phyloP scores from a whole-genome alignment of 108 stramenopile species.

The Cyclostephanos invisitatus region DNA sequence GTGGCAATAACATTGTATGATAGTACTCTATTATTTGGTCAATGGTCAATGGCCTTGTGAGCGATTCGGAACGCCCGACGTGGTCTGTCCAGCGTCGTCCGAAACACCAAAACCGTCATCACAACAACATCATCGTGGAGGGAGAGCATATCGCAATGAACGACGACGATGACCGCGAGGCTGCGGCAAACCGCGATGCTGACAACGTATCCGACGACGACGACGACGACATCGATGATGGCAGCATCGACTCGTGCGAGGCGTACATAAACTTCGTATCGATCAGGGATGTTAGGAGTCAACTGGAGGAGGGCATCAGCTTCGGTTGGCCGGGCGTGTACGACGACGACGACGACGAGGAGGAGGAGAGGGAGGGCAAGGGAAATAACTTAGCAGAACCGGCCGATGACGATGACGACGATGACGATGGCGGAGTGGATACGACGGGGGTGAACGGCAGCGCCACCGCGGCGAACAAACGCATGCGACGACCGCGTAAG shows the following conservation, averaged over 20 bases:
- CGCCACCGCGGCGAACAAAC: background rate
- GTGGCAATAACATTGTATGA: no score
- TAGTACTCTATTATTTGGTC: no score
- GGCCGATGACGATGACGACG: no score
- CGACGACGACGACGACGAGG: conserved; percentile 6
- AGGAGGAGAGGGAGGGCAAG: no score
- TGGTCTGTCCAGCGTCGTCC: no score
- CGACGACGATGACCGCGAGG: background rate
- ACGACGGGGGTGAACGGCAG: background rate
- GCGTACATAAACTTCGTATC: conserved; percentile 38
- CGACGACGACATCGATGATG: conserved; percentile 6
- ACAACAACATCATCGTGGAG: no score
- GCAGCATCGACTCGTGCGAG: conserved; percentile 33
- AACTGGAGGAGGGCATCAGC: conserved; percentile 28
- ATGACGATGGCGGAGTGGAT: no score
- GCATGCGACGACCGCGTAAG: conserved; percentile 14
- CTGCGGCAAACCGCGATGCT: background rate
- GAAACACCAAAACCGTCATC: no score
- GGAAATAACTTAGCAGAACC: no score
- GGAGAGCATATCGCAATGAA: background rate
- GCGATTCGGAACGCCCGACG: no score
- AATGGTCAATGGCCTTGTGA: no score
- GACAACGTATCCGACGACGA: background rate
- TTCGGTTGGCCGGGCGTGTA: conserved; percentile 44
- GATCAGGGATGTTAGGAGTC: conserved; percentile 20